Percentiles rank a stretch among this genome's conserved stretches.
phyloP scores from a whole-genome alignment of 2,329 filamentous ascomycete species.

The Cladophialophora immunda region DNA sequence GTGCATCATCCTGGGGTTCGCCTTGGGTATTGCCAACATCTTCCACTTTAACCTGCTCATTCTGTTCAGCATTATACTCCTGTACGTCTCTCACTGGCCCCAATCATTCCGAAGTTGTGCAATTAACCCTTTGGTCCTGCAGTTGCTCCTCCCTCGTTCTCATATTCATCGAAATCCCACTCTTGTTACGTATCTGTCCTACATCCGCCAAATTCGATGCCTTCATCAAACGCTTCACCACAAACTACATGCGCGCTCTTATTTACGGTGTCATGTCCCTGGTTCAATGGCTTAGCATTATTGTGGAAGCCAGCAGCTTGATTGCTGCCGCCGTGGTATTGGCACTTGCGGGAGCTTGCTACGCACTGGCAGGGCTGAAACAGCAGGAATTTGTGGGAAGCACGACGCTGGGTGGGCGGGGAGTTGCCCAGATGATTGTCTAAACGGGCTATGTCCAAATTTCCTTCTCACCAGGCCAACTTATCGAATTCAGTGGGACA shows the following conservation, averaged over 20 bases:
- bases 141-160: constrained; percentile 77
- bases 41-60: constrained; percentile 70
- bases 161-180: constrained; percentile 87
- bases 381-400: constrained; percentile 66
- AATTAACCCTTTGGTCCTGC: constrained; percentile 9
- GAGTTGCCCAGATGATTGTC: constrained; percentile 43
- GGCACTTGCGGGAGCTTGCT: constrained; percentile 79
- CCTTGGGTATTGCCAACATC: constrained; percentile 73
- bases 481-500: constrained; percentile 4
- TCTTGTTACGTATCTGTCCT: constrained; percentile 96
- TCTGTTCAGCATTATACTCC: constrained; percentile 66
- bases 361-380: constrained; percentile 60
- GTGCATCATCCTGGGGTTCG: constrained; percentile 71
- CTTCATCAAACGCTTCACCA: constrained; percentile 89
- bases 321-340: constrained; percentile 88
- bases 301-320: constrained; percentile 71
- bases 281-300: constrained; percentile 84
- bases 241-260: constrained; percentile 91
- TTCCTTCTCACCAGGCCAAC: neutral
- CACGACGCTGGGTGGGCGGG: constrained; percentile 94
- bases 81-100: constrained; percentile 54
- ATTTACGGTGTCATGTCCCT: constrained; percentile 84
- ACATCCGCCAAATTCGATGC: constrained; percentile 88
- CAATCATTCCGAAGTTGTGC: neutral
- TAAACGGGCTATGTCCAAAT: constrained; percentile 18